These are phyloP conservation scores for Ophiostoma fasciatum DNA, from an alignment of 2,329 filamentous ascomycete genomes.

Conservation along the genomic window DNA sequence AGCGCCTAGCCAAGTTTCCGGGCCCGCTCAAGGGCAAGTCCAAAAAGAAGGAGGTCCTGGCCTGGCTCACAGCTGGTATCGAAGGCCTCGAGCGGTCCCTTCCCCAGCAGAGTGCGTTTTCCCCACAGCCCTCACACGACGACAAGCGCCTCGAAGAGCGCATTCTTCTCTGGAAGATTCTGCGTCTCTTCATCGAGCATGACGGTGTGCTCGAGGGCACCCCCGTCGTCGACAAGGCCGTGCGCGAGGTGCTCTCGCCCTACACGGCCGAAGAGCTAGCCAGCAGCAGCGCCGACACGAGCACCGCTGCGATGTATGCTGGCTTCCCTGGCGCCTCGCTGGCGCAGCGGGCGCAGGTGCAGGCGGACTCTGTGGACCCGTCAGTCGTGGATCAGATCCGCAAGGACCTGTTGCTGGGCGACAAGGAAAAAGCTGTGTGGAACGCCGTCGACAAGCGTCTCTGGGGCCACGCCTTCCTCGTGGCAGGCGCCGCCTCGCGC, in stretches of 20 bases:
- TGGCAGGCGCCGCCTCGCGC: slow-evolving; percentile 63
- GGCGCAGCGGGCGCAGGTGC: slow-evolving; percentile 1
- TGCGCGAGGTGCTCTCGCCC: slow-evolving; percentile 50
- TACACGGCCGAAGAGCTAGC: slow-evolving; percentile 8
- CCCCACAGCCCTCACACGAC: slow-evolving; percentile 37
- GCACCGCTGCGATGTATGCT: slow-evolving; percentile 12
- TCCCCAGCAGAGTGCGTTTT: slow-evolving; percentile 33
- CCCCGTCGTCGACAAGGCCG: slow-evolving; percentile 53
- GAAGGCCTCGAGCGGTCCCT: slow-evolving; percentile 50
- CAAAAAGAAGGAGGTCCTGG: slow-evolving; percentile 85
- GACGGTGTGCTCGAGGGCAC: slow-evolving; percentile 71
- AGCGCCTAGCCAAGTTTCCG: slow-evolving; percentile 67
- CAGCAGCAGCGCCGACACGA: slow-evolving; percentile 2
- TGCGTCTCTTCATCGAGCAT: slow-evolving; percentile 68
- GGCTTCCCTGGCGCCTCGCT: slow-evolving; percentile 3
- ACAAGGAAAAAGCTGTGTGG: slow-evolving; percentile 88
- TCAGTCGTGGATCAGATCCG: slow-evolving; percentile 58
- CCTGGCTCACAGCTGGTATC: slow-evolving; percentile 69
- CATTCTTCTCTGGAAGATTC: slow-evolving; percentile 72
- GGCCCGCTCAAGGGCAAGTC: slow-evolving; percentile 78
- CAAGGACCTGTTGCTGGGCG: slow-evolving; percentile 58
- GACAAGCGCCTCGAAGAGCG: slow-evolving; percentile 67
- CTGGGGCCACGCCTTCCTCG: slow-evolving; percentile 92
- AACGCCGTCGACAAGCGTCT: slow-evolving; percentile 80
- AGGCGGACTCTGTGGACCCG: slow-evolving; percentile 51